Conservation (phyloP, 352 stramenopile species). For the Phytophthora sp. region DNA sequence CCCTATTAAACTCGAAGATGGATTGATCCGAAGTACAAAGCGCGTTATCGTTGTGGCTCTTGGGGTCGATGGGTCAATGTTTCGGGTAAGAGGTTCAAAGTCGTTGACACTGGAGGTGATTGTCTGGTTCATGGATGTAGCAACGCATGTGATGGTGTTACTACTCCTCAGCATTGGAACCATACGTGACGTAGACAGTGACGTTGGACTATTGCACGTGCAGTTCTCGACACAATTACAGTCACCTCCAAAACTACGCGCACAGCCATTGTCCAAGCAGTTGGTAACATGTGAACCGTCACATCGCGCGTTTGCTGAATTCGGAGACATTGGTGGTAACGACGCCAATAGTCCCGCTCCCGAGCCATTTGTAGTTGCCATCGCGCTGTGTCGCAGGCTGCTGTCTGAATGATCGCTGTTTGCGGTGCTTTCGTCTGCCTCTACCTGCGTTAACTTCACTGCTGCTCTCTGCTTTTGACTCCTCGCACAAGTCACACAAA, state of each 20-base stretch:
- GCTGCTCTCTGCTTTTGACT: slow-evolving; percentile 22
- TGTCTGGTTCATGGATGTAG: slow-evolving; percentile 16
- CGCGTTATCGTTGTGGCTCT: slow-evolving; percentile 34
- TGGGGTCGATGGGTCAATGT: slow-evolving; percentile 2
- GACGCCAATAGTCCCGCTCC: slow-evolving; percentile 18
- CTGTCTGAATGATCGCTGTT: slow-evolving; percentile 23
- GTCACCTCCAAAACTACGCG: slow-evolving; percentile 61
- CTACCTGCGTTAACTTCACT: slow-evolving; percentile 2
- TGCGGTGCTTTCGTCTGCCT: slow-evolving; percentile 1
- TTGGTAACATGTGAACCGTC: slow-evolving; percentile 50
- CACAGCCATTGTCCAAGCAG: slow-evolving; percentile 73
- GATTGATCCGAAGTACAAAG: slow-evolving; percentile 44
- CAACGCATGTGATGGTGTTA: slow-evolving; percentile 21
- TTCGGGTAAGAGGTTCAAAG: slow-evolving; percentile 13
- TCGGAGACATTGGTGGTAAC: slow-evolving; percentile 25
- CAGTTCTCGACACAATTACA: slow-evolving; percentile 71
- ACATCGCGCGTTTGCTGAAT: slow-evolving; percentile 32
- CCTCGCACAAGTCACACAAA: slow-evolving; percentile 54
- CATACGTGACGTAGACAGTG: slow-evolving; percentile 14
- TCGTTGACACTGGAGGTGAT: slow-evolving; percentile 5
- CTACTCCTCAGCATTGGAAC: slow-evolving; percentile 32
- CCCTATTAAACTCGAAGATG: slow-evolving; percentile 22
- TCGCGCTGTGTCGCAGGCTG: slow-evolving; percentile 25
- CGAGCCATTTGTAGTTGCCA: slow-evolving; percentile 14
- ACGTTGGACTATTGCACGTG: slow-evolving; percentile 53